phyloP scores from a whole-genome alignment of 2,329 filamentous ascomycete species.

The Cercospora zeae-maydis region DNA sequence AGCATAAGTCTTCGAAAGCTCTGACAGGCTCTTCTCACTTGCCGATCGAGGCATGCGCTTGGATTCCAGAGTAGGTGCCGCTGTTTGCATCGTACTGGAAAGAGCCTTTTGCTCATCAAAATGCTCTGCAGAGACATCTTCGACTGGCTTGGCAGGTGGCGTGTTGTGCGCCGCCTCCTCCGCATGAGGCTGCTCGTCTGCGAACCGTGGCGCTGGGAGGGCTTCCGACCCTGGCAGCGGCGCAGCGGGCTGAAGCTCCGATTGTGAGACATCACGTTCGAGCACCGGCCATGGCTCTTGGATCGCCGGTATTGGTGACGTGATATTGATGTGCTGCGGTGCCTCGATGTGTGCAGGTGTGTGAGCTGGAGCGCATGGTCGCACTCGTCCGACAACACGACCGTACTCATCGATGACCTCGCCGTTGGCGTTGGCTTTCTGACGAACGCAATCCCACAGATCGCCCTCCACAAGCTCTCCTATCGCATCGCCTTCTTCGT shows the following conservation, averaged over 20 bases:
- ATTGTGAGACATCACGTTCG: neutral
- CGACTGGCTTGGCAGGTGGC: neutral
- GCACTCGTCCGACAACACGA: slow-evolving; percentile 42
- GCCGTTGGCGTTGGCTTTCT: slow-evolving; percentile 46
- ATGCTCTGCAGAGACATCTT: neutral
- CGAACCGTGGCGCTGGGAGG: neutral
- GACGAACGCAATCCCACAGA: slow-evolving; percentile 43
- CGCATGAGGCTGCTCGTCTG: neutral
- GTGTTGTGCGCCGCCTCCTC: neutral
- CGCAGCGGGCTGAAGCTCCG: neutral
- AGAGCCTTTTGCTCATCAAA: neutral
- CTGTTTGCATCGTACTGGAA: neutral
- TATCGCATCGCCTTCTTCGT: slow-evolving; percentile 48
- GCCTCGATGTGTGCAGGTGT: neutral
- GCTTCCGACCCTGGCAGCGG: neutral
- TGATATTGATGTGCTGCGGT: neutral
- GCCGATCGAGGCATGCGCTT: slow-evolving; percentile 12
- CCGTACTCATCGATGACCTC: slow-evolving; percentile 49
- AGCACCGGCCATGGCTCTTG: neutral
- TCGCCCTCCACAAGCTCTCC: slow-evolving; percentile 48
- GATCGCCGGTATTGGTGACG: neutral
- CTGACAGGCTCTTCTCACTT: slow-evolving; percentile 25
- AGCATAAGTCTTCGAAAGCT: slow-evolving; percentile 24
- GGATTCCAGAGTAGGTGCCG: neutral
- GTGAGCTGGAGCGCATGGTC: slow-evolving; percentile 8